These are phyloP conservation scores for Ceratobasidium sp. DNA, from an alignment of 1,284 basidiomycete genomes.

Conservation along the genomic window DNA sequence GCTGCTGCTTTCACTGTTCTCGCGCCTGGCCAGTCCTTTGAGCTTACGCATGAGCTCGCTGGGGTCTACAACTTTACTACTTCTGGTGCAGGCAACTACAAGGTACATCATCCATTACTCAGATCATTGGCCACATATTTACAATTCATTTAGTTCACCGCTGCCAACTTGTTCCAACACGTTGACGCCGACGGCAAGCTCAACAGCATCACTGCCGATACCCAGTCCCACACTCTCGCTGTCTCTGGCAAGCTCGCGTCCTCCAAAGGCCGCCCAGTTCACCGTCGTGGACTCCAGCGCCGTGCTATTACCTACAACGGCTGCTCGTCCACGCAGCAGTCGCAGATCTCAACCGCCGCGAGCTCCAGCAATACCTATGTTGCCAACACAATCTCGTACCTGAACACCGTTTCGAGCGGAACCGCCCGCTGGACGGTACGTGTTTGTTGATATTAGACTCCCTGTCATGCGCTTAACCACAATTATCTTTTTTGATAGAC, in stretches of 20 bases:
- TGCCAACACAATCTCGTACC: constrained; percentile 24
- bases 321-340: constrained; percentile 34
- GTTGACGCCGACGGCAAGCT: constrained; percentile 29
- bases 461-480: no score
- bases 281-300: background rate
- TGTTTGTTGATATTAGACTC: no score
- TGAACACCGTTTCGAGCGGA: background rate
- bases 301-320: constrained; percentile 23
- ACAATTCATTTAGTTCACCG: constrained; percentile 21
- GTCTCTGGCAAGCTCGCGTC: constrained; percentile 45
- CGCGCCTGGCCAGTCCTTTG: constrained; percentile 46
- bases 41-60: constrained; percentile 45
- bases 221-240: constrained; percentile 18
- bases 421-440: constrained; percentile 32
- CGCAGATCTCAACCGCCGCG: constrained; percentile 43
- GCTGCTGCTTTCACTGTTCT: constrained; percentile 30
- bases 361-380: constrained; percentile 39
- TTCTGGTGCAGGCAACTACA: constrained; percentile 33
- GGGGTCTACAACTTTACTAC: constrained; percentile 49
- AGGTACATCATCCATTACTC: no score
- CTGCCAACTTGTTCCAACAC: constrained; percentile 38
- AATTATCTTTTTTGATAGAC: no score
- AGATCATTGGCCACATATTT: background rate
- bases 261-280: constrained; percentile 10
- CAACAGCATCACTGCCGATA: constrained; percentile 13